Base-by-base conservation (phyloP, 2,329 filamentous ascomycete genomes). In the Botryosphaeria dothidea region DNA sequence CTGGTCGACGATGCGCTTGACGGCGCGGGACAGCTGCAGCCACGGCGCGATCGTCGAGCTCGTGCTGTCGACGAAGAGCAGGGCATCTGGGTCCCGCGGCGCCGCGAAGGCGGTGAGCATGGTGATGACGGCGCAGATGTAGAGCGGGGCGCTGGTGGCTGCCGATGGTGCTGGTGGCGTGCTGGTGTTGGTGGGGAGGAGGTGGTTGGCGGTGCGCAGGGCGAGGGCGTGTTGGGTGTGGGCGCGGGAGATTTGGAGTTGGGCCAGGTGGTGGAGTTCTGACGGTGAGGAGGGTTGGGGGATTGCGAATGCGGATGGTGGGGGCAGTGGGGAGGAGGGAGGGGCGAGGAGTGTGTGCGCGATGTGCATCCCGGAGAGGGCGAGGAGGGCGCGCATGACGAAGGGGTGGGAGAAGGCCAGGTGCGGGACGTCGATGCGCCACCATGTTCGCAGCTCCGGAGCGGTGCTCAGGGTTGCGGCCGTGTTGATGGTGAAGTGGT, bases 291-390 rank as follows among this genome's bases (percentile, higher is more conserved):
- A n/a, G 48, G 29, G 27, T 6, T 78, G 74, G 0, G 76, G 78
- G 6, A 74, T 75, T 15, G 19, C 5, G 41, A 76, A 75, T 27
- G 49, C 13, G 17, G 27, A n/a, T 15, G 78, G 7, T 74, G 74
- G n/a, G 11, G 15, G 27, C 75, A 75, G 29, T 19, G 48, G 4
- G 6, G 74, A 74, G n/a, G n/a, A 5, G 3, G 76, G 75, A 29
- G 51, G 21, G n/a, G 31, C 13, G 52, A 25, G 31, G 0, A 76
- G 78, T 5, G 9, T n/a, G 46, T 76, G 76, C 25, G 77, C 78
- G 17, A 81, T 66, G 64, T 83, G 81, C 19, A 82, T 70, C 6
- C 81, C 79, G 9, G 80, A 74, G n/a, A 83, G 69, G 9, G 80
- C 79, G 6, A 82, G 72, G 15, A 81, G 71, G 38, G 75, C 76